Evolutionary conservation across 2,329 filamentous ascomycete species (phyloP).

Genomic region (Diplodia seriata): DNA sequence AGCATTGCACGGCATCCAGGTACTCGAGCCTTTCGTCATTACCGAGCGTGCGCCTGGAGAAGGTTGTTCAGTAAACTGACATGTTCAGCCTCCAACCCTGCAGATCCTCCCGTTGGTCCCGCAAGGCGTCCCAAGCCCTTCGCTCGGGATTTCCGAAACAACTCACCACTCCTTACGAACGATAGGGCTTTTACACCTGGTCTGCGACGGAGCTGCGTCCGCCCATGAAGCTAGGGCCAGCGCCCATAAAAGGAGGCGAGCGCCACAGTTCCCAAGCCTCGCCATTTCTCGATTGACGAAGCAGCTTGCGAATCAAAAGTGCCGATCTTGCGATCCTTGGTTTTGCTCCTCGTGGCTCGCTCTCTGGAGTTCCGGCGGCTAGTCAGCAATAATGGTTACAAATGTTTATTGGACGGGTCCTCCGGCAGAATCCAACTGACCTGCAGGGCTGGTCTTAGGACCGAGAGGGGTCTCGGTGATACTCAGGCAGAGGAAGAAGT

Average conservation of each 20-base stretch:
- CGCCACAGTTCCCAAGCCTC: conserved; percentile 22
- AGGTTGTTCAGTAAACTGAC: background rate
- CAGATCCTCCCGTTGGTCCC: background rate
- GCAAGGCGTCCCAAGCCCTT: no score
- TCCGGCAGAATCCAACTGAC: conserved; percentile 4
- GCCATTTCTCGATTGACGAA: conserved; percentile 17
- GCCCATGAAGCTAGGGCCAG: conserved; percentile 3
- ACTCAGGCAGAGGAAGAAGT: conserved; percentile 2
- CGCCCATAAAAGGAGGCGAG: background rate
- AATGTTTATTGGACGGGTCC: background rate
- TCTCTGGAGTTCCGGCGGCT: background rate
- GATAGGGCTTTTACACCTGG: conserved; percentile 16
- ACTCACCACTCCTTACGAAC: conserved; percentile 29
- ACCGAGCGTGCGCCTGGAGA: conserved; percentile 38
- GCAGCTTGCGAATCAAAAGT: conserved; percentile 15
- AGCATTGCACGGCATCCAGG: conserved; percentile 46
- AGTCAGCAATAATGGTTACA: background rate
- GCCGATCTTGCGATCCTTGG: conserved; percentile 10
- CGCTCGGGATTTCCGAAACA: background rate
- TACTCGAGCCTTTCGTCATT: conserved; percentile 44
- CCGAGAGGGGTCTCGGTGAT: background rate
- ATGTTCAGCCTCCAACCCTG: conserved; percentile 6
- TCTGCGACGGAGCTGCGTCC: conserved; percentile 9
- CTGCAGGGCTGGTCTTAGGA: background rate
- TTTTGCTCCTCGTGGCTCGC: background rate